A percentile compares a stretch with the other conserved stretches of the same genome.
phyloP scores from a whole-genome alignment of 257 asterid genomes.

The Solanum paucissectum region DNA sequence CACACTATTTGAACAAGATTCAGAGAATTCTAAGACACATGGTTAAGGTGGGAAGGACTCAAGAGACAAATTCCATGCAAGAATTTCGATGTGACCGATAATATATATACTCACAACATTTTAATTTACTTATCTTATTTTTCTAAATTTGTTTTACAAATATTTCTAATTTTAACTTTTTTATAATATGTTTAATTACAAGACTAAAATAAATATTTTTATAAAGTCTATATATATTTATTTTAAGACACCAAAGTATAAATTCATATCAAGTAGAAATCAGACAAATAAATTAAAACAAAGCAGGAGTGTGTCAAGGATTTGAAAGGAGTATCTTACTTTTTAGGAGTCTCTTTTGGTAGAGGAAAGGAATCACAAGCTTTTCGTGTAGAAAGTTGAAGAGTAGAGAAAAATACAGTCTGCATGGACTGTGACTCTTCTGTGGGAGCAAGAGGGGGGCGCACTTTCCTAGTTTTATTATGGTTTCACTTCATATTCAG shows the following conservation, averaged over 20 bases:
- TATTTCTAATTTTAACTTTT: no score
- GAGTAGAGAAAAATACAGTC: not conserved
- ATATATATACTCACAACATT: not conserved
- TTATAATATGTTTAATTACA: no score
- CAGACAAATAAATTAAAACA: not conserved
- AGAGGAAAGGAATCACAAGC: not conserved
- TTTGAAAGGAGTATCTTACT: not conserved
- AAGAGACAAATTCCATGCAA: conserved; percentile 2
- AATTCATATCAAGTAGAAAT: no score
- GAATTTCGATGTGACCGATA: conserved; percentile 22
- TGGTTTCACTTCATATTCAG: not conserved
- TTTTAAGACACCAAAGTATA: no score
- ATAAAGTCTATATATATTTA: no score
- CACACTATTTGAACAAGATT: conserved; percentile 38
- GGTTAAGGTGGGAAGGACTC: not conserved
- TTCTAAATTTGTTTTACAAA: no score
- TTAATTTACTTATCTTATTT: not conserved
- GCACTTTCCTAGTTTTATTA: not conserved
- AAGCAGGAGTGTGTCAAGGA: not conserved
- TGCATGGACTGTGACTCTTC: not conserved
- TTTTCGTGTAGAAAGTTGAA: not conserved
- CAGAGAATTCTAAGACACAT: conserved; percentile 5
- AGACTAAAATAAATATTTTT: no score
- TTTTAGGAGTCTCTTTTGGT: not conserved
- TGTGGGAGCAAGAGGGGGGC: not conserved